Evolutionary conservation across 2,329 filamentous ascomycete genomes (phyloP).

Genomic region (Apiospora aurea): DNA sequence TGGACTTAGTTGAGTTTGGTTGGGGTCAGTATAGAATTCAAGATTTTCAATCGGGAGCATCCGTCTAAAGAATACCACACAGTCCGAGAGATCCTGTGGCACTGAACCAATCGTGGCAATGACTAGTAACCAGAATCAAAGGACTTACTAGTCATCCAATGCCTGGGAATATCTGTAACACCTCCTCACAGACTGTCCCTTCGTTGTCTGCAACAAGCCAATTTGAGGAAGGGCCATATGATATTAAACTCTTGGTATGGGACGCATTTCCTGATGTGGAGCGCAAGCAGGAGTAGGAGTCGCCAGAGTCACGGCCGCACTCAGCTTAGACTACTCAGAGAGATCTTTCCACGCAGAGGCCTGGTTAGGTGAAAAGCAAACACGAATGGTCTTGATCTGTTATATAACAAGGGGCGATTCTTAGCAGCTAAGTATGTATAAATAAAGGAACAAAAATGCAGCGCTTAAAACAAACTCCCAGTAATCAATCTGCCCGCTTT

Average conservation of each 20-base stretch:
- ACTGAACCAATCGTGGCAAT: neutral
- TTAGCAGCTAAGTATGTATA: neutral
- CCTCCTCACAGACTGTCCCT: neutral
- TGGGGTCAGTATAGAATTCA: neutral
- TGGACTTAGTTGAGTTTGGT: neutral
- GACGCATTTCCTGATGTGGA: neutral
- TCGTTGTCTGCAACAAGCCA: neutral
- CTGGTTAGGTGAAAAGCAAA: neutral
- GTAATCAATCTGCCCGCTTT: conserved; percentile 16
- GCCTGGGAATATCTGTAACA: neutral
- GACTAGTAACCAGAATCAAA: neutral
- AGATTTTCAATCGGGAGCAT: neutral
- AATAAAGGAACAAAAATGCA: neutral
- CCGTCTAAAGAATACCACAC: neutral
- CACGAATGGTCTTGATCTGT: neutral
- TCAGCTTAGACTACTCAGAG: neutral
- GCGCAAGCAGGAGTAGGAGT: neutral
- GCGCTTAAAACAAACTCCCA: conserved; percentile 12
- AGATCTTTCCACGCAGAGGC: neutral
- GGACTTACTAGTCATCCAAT: neutral
- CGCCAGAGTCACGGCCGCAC: neutral
- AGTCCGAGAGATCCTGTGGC: neutral
- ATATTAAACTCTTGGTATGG: neutral
- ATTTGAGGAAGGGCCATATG: neutral
- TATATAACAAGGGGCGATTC: neutral